Percentiles rank a stretch among this genome's conserved stretches.
Evolutionary conservation across 805 yeast species (phyloP).

Genomic region (Sugiyamaella floridensis): DNA sequence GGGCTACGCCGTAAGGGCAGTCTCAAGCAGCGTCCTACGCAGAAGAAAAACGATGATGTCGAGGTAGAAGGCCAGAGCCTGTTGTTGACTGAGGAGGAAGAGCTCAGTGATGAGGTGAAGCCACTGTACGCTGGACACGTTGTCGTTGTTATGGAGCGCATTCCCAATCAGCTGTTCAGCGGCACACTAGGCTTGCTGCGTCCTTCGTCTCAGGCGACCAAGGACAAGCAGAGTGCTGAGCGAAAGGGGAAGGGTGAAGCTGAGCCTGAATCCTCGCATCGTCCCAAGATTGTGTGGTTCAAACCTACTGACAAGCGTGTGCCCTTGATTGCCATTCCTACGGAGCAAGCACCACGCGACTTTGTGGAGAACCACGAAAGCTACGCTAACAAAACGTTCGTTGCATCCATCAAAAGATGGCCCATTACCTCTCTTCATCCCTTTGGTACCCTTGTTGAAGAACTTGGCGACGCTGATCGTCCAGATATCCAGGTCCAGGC

Average conservation of each 20-base stretch:
- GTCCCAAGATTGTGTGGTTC: slow-evolving; percentile 96
- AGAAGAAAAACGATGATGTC: slow-evolving; percentile 95
- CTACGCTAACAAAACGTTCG: slow-evolving; percentile 75
- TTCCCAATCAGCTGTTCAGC: slow-evolving; percentile 91
- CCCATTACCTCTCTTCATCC: slow-evolving; percentile 98
- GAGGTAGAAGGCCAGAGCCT: slow-evolving; percentile 98
- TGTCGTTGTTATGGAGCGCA: slow-evolving; percentile 95
- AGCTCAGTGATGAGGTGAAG: slow-evolving; percentile 82
- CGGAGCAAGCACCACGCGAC: slow-evolving; percentile 95
- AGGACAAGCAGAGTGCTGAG: slow-evolving; percentile 48
- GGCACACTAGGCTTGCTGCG: slow-evolving; percentile 91
- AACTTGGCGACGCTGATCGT: slow-evolving; percentile 75
- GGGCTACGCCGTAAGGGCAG: slow-evolving; percentile 75
- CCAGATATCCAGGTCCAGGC: slow-evolving; percentile 78
- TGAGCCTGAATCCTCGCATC: neutral
- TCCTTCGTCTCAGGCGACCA: slow-evolving; percentile 91
- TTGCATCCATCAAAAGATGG: slow-evolving; percentile 97
- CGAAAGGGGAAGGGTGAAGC: slow-evolving; percentile 23
- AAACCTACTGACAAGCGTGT: slow-evolving; percentile 98
- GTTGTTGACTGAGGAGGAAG: slow-evolving; percentile 88
- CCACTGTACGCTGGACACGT: slow-evolving; percentile 98
- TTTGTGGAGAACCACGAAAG: slow-evolving; percentile 86
- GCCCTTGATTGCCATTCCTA: slow-evolving; percentile 95
- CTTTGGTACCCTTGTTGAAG: slow-evolving; percentile 86
- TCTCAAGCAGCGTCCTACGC: slow-evolving; percentile 88